These are phyloP conservation scores for Didymella keratinophila DNA, from an alignment of 2,329 filamentous ascomycete species.

Conservation along the genomic window DNA sequence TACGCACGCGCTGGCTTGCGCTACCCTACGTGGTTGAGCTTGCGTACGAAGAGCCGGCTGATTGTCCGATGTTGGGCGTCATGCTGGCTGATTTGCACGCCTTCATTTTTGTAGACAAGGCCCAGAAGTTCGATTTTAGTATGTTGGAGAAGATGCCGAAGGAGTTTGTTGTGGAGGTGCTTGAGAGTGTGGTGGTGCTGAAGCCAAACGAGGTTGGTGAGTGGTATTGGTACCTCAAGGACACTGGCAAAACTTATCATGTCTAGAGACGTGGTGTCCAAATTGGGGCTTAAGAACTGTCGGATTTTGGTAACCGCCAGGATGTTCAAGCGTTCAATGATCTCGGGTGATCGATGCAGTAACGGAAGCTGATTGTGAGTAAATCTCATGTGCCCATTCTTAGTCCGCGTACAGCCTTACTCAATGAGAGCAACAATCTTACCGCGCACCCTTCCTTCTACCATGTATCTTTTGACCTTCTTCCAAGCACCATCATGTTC, in stretches of 20 bases:
- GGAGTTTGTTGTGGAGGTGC: background rate
- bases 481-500: slow-evolving; percentile 33
- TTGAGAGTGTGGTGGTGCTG: background rate
- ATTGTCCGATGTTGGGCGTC: background rate
- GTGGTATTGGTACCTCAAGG: background rate
- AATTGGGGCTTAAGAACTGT: background rate
- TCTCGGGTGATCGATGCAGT: background rate
- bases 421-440: slow-evolving; percentile 42
- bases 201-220: background rate
- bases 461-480: slow-evolving; percentile 34
- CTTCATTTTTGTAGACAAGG: background rate
- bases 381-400: background rate
- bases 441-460: slow-evolving; percentile 39
- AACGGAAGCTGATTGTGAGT: background rate
- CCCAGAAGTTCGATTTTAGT: background rate
- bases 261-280: background rate
- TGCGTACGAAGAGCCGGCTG: background rate
- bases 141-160: background rate
- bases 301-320: background rate
- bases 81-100: slow-evolving; percentile 2
- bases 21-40: background rate
- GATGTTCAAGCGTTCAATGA: background rate
- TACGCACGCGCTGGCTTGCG: background rate
- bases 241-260: slow-evolving; percentile 2
- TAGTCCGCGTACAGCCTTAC: background rate